Base-by-base conservation (phyloP, 805 yeast genomes). In the Pichia exigua region DNA sequence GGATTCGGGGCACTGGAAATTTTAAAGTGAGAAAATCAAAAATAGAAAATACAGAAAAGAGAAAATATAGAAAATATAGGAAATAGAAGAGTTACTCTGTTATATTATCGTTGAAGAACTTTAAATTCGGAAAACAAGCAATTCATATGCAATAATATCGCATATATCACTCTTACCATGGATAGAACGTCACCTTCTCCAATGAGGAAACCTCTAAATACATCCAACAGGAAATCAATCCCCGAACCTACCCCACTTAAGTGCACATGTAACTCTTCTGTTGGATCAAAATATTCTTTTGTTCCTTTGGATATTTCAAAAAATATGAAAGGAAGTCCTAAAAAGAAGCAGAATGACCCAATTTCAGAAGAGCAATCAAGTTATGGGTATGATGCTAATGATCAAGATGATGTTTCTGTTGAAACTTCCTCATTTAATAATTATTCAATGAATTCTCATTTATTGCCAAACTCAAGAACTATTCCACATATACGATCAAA, bases 401-500 rank as follows among this genome's bases (percentile, higher is more conserved):
- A 40, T 4, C 22, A 12, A 9, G 52, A 45, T 17, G n/a, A 17
- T 27, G 26, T 11, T 9, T 50, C 50, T 10, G 42, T 46, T 3
- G 40, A 45, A 9, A 41, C 48, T 3, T 44, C 44, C 6, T 9
- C 30, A 2, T 35, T 30, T 10, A 39, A 22, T 11, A 45, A 15
- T 18, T 44, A 32, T 28, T 12, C 18, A 26, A 18, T 26, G 15
- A 45, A 45, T 27, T 20, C 42, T 9, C 46, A 41, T 22, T 21
- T 9, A 20, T 7, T 45, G 17, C 21, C 50, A 9, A 26, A 13
- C 10, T 42, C 46, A 15, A 45, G 47, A 43, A 43, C 15, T 12
- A 27, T 51, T 12, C 51, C 54, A 11, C 51, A 47, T 39, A n/a
- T 27, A 8, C 39, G 47, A 20, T 18, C n/a, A 2, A 20, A 22